Base-by-base conservation (phyloP, 2,329 filamentous ascomycete genomes). In the Alternaria arborescens region DNA sequence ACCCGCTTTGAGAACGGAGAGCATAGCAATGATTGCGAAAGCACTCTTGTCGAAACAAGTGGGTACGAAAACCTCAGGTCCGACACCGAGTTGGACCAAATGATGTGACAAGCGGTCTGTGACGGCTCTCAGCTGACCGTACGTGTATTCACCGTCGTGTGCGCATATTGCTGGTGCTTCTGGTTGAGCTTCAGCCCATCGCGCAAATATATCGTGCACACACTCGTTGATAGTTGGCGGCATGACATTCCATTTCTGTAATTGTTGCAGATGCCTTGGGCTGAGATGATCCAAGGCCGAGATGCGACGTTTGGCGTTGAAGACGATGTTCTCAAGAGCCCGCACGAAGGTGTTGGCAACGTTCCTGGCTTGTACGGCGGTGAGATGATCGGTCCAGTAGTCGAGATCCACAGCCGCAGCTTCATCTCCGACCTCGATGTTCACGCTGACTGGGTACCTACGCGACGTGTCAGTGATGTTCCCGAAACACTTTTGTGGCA, bases 371-470 rank as follows among this genome's bases (percentile, higher is more conserved):
- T 77, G 74, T 4, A 60, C 69, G n/a, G 66, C 62, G 2, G 73
- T 75, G n/a, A 77, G 60, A 50, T 74, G 67, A 42, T 77, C 72
- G 1, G 71, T 72, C 74, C 74, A 77, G 47, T 76, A 75, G 30
- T 77, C 75, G 4, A 77, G 69, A 48, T 77, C 74, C 22, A 75
- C 67, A 11, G 72, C 68, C 8, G 68, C 69, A 24, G 60, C 67
- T 16, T 74, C 67, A 20, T 83, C 81, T 6, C 78, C 76, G 2
- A 81, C 78, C 60, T 84, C 82, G 20, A 84, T 80, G 50, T 84
- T 84, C 54, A 84, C 70, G 16, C 80, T 83, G 0, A 84, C 74
- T 2, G 80, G 78, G 61, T 83, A 82, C 20, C 61, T 63, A 16
- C 8, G 8, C 7, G 28, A 5, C 5, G 14, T 5, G 43, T 59